These are phyloP conservation scores for Botrytis byssoidea DNA, from an alignment of 2,329 filamentous ascomycete genomes.

Conservation along the genomic window DNA sequence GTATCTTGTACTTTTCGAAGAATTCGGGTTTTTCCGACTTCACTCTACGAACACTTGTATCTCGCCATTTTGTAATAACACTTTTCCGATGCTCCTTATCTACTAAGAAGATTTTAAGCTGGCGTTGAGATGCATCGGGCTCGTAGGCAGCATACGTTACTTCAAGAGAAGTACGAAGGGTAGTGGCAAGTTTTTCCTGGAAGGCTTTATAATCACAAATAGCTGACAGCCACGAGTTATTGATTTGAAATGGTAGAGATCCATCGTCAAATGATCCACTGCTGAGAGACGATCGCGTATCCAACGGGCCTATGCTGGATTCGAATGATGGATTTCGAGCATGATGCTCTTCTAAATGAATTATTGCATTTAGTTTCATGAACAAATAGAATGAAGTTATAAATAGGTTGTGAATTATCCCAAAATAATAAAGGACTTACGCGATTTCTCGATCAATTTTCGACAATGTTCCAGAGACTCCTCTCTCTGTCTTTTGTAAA, in stretches of 20 bases:
- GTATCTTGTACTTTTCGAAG: constrained; percentile 47
- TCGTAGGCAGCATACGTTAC: constrained; percentile 49
- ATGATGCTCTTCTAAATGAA: constrained; percentile 25
- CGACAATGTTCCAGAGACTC: constrained; percentile 45
- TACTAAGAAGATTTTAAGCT: constrained; percentile 46
- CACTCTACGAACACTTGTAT: constrained; percentile 45
- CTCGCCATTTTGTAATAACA: constrained; percentile 48
- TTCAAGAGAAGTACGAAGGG: constrained; percentile 44
- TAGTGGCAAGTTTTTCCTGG: constrained; percentile 45
- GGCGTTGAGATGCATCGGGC: constrained; percentile 44
- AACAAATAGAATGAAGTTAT: not conserved
- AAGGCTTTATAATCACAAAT: constrained; percentile 48
- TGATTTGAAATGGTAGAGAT: constrained; percentile 28
- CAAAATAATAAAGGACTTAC: constrained; percentile 31
- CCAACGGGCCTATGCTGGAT: constrained; percentile 28
- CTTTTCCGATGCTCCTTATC: constrained; percentile 46
- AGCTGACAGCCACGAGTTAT: constrained; percentile 40
- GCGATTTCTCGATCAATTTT: constrained; percentile 44
- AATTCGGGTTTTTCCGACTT: constrained; percentile 48
- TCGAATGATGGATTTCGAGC: constrained; percentile 31
- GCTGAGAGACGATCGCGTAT: constrained; percentile 30
- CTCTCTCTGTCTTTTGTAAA: constrained; percentile 46
- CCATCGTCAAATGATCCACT: constrained; percentile 35
- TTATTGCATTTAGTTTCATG: not conserved
- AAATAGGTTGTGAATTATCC: not conserved